Conservation (phyloP, 2,329 filamentous ascomycete genomes). For the Colletotrichum paranaense region DNA sequence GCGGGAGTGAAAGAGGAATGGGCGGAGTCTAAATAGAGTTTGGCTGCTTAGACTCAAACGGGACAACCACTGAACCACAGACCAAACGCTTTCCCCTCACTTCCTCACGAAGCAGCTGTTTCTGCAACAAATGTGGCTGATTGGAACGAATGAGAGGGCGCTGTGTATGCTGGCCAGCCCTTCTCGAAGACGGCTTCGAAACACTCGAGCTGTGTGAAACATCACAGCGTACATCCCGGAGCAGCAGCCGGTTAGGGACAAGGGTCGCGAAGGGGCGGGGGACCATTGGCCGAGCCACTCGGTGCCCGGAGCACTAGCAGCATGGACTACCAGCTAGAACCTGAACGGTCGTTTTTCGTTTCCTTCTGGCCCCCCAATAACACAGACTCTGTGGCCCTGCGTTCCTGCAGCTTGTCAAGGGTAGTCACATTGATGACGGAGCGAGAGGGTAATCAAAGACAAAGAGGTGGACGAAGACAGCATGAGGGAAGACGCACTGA, state of each 20-base stretch:
- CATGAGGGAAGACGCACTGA: neutral
- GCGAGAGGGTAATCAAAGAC: neutral
- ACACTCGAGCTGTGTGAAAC: constrained; percentile 25
- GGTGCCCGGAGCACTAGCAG: neutral
- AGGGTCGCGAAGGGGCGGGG: constrained; percentile 21
- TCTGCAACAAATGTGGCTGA: neutral
- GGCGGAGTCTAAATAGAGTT: constrained; percentile 30
- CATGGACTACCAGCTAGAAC: neutral
- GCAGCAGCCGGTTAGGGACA: constrained; percentile 9
- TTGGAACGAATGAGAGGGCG: neutral
- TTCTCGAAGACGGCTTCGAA: constrained; percentile 32
- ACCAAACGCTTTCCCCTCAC: neutral
- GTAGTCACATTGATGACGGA: neutral
- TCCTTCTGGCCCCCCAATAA: neutral
- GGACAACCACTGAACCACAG: neutral
- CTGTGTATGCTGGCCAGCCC: neutral
- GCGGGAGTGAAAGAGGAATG: neutral
- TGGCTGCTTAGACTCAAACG: neutral
- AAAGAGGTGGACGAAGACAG: neutral
- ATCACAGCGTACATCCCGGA: constrained; percentile 29
- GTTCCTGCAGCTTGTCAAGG: neutral
- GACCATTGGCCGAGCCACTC: neutral
- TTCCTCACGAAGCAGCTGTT: neutral
- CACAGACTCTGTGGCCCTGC: neutral
- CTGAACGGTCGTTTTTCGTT: neutral